Base-by-base conservation (phyloP, 2,329 filamentous ascomycete genomes). In the Trichoderma atrobrunneum region DNA sequence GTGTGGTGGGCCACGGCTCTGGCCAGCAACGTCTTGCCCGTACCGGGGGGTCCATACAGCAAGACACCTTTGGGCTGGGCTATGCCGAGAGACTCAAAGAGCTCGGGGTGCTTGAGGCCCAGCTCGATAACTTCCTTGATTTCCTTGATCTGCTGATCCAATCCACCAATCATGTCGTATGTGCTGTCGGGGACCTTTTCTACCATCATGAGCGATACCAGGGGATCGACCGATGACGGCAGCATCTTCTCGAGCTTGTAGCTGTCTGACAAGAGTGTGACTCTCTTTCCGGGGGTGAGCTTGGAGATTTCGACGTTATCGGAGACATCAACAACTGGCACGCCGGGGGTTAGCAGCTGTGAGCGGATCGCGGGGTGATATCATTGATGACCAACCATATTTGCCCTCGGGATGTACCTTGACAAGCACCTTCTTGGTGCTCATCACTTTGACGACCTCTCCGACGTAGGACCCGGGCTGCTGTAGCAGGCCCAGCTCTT, bases 121-220 rank as follows among this genome's bases (percentile, higher is more conserved):
- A 99, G 91, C 86, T 99, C 96, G 82, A 99, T 98, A 78, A 99
- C 96, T 85, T 99, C 96, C 85, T 99, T 99, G 87, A 99, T 99
- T 82, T 99, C 96, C 86, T 99, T 98, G 86, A 99, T 98, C 82
- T 99, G 96, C 82, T 99, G 95, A 81, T 99, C 96, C 74, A 99
- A 86, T 76, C 96, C 96, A 84, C 96, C 96, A 82, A 99, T 99
- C 96, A 99, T 99, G 85, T 99, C 96, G 87, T 99, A 99, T 81
- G 96, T 99, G 86, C 94, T 98, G 87, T 99, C 96, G 18, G 96
- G 96, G 18, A 99, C 96, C 88, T 99, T 99, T 82, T 99, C 96
- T 67, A 99, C 96, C 96, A 99, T 99, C 96, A 99, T 99, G 81
- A 99, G 93, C 43, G 96, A 99, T 72, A 99, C 96, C 72, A 99